Base-by-base conservation (phyloP, 2,329 filamentous ascomycete genomes). In the Tolypocladium endophyticum region DNA sequence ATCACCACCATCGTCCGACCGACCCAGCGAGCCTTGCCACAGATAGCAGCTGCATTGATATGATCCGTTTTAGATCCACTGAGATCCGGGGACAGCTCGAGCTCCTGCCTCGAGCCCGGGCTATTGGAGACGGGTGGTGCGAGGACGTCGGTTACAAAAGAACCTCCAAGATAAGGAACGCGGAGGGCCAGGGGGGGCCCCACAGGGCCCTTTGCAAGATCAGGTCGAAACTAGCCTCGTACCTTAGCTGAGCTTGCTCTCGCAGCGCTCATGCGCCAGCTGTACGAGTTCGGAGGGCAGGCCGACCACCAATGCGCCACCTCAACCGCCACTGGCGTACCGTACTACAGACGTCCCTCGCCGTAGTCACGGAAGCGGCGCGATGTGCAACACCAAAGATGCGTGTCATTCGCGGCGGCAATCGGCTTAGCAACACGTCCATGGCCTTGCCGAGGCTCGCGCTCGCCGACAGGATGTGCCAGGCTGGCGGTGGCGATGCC, bases 131-230 rank as follows among this genome's bases (percentile, higher is more conserved):
- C 12, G 23, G 23, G 23, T 50, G 47, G 47, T 50, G 47, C 47
- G 25, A 50, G 4, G 28, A 5, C 8, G 45, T 41, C n/a, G 4
- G 16, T 7, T 28, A 45, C 62, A 62, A 61, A 63, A 63, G 60
- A 50, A 54, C 60, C 59, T 60, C 58, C 39, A 47, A 60, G 61
- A 63, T 61, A 63, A 63, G 60, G 56, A 61, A 56, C 55, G 33
- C 36, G 60, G 45, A 25, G 36, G 30, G 38, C 3, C 9, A 28
- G 50, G 47, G 28, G 23, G 16, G 5, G 25, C 47, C 16, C 25
- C 14, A 28, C 23, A 16, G 23, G 23, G 45, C 30, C 28, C 47
- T 33, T 52, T 30, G 47, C 7, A 33, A n/a, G 25, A 30, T 20
- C 25, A n/a, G 28, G 6, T 33, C 28, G 47, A 52, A 16, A 11